Evolutionary conservation across 2,329 filamentous ascomycete species (phyloP), one percentile per base, ranked within the genome.

Genomic region (Arthrobotrys musiformis): DNA sequence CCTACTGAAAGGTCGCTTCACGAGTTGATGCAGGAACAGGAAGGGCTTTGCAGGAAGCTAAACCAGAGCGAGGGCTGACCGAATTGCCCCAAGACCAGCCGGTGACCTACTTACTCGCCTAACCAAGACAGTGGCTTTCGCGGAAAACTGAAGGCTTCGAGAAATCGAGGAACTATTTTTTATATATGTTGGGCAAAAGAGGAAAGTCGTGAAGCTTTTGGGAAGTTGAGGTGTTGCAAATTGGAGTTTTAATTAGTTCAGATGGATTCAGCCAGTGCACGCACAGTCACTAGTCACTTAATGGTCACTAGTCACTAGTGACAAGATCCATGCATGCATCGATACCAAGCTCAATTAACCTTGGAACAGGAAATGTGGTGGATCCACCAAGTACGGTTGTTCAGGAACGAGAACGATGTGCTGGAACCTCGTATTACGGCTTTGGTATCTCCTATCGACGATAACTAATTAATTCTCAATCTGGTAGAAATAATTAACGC

Each of bases 151-250:
- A 69, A 54, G 24, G 58, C 54, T 62, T 72, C 42, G 60, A 72
- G 68, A 37, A 19, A 28, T 52, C 50, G 46, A 56, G 24, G 46
- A 64, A 58, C 58, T 48, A 61, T 64, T 64, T 64, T 72, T 58
- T 72, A 72, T 72, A 64, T 72, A 28, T 46, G 35, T 9, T 30
- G 40, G 26, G 54, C 72, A 24, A 76, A 76, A 76, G 54, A 70
- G 72, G 72, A 35, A 76, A 76, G 72, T 76, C 72, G 56, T 66
- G 66, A 69, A 69, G 62, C 17, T 67, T 76, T 76, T 61, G 62
- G 72, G 72, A 69, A 76, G 64, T 60, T 63, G 72, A 64, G 24
- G 63, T 69, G 64, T 76, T 76, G 72, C 64, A 76, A 64, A 69
- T 76, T 68, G 63, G 35, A 62, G 37, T 67, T 72, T 74, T 61